Conservation (phyloP, 177 flowering plant genomes). For the Vitis hybrid region DNA sequence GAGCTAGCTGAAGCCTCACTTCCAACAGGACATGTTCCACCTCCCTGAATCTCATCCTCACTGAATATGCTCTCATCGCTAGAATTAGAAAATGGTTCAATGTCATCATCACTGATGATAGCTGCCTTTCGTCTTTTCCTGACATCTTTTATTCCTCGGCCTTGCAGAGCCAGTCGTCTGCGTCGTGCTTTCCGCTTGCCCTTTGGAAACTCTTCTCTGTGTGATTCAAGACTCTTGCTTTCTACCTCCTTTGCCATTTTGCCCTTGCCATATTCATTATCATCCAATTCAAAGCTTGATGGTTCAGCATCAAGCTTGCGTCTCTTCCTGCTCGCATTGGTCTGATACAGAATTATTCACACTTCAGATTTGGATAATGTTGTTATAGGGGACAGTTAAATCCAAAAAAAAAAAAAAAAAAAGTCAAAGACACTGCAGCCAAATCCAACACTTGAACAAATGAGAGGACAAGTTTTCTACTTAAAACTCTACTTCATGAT, state of each 20-base stretch:
- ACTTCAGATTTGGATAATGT: background rate
- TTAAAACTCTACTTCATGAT: background rate
- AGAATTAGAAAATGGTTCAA: conserved; percentile 49
- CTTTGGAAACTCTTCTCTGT: conserved; percentile 77
- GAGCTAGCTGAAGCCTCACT: conserved; percentile 68
- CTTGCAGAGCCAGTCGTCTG: conserved; percentile 69
- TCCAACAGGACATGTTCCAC: conserved; percentile 29
- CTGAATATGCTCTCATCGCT: conserved; percentile 60
- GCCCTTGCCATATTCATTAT: conserved; percentile 39
- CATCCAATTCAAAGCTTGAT: conserved; percentile 50
- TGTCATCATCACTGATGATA: conserved; percentile 45
- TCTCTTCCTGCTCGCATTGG: conserved; percentile 70
- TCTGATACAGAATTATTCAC: conserved; percentile 44
- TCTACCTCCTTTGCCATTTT: conserved; percentile 37
- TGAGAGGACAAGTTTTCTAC: background rate
- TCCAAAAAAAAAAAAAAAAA: background rate
- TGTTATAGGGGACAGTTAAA: background rate
- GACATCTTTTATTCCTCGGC: conserved; percentile 63
- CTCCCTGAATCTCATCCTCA: conserved; percentile 70
- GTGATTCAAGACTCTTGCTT: conserved; percentile 48
- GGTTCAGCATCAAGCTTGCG: conserved; percentile 72
- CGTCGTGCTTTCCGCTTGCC: conserved; percentile 86
- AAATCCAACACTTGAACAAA: background rate
- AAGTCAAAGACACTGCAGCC: background rate
- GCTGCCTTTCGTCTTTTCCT: conserved; percentile 54